Percentiles rank a stretch among this genome's conserved stretches.
phyloP scores from a whole-genome alignment of 257 asterid species.

The Galeopsis tetrahit region DNA sequence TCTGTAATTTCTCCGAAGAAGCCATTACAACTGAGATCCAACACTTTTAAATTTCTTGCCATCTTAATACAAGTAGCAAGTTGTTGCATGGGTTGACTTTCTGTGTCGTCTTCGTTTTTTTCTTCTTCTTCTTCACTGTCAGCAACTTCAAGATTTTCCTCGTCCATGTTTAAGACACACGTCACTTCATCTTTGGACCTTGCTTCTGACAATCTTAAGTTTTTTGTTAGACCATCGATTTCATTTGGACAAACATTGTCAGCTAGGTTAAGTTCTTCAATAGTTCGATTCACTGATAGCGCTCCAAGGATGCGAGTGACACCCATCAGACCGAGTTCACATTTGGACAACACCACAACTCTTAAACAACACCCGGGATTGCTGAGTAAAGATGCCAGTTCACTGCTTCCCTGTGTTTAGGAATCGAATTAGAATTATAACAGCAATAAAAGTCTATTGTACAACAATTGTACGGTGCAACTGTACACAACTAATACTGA shows the following conservation, averaged over 20 bases:
- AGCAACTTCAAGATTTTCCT: conserved; percentile 63
- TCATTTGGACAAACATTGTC: conserved; percentile 56
- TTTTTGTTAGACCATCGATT: conserved; percentile 35
- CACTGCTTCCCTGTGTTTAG: conserved; percentile 67
- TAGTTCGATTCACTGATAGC: conserved; percentile 54
- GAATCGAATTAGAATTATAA: conserved; percentile 37
- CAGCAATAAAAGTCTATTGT: not conserved
- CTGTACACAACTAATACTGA: no score
- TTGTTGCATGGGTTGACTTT: conserved; percentile 45
- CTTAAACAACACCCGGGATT: conserved; percentile 63
- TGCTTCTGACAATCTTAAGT: conserved; percentile 26
- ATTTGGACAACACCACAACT: conserved; percentile 65
- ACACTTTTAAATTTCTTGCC: conserved; percentile 50
- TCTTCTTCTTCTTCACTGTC: conserved; percentile 79
- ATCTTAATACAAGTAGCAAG: conserved; percentile 49
- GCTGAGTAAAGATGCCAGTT: conserved; percentile 63
- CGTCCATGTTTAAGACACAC: conserved; percentile 32
- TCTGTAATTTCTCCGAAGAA: conserved; percentile 50
- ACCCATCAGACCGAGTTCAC: conserved; percentile 71
- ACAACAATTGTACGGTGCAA: no score
- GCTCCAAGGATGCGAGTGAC: conserved; percentile 56
- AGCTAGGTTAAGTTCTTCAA: conserved; percentile 89
- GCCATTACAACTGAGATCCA: conserved; percentile 77
- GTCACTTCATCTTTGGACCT: conserved; percentile 32
- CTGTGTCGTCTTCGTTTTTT: conserved; percentile 15